phyloP scores from a whole-genome alignment of 164 flowering plant genomes.

The Amborella trichopoda region DNA sequence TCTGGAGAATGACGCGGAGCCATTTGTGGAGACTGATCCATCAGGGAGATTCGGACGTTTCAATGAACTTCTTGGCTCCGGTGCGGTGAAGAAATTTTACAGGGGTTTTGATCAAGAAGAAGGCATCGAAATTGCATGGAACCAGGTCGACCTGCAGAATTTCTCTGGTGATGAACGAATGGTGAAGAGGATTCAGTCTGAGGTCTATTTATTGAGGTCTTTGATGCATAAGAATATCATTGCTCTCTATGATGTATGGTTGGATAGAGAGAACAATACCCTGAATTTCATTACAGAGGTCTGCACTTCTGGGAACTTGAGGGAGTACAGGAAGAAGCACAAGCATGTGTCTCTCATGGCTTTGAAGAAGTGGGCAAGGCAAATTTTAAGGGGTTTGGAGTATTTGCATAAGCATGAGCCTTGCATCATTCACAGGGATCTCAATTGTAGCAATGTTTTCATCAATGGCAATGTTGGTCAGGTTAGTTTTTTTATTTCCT shows the following conservation, averaged over 20 bases:
- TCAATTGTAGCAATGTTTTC: conserved; percentile 74
- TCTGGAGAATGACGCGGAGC: conserved; percentile 30
- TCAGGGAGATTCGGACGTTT: conserved; percentile 62
- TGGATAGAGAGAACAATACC: conserved; percentile 23
- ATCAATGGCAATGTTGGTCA: conserved; percentile 77
- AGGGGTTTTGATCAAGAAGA: conserved; percentile 76
- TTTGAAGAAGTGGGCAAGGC: conserved; percentile 72
- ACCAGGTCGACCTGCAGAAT: conserved; percentile 38
- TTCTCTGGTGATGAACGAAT: conserved; percentile 31
- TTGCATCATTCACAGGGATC: conserved; percentile 71
- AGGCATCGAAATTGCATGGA: conserved; percentile 90
- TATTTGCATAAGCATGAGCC: conserved; percentile 69
- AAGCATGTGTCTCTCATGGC: conserved; percentile 57
- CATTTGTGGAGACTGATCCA: conserved; percentile 65
- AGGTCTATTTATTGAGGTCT: conserved; percentile 30
- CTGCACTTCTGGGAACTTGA: conserved; percentile 65
- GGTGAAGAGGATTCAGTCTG: conserved; percentile 36
- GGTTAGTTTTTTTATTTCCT: conserved; percentile 37
- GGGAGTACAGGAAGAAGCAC: conserved; percentile 71
- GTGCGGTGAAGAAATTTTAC: conserved; percentile 72
- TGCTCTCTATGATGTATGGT: conserved; percentile 38
- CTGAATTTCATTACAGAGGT: conserved; percentile 76
- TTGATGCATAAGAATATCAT: conserved; percentile 41
- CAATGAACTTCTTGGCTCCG: conserved; percentile 47
- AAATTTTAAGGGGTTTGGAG: conserved; percentile 53